These are phyloP conservation scores for Fusarium sp. DNA, from an alignment of 2,329 filamentous ascomycete species.

Conservation along the genomic window DNA sequence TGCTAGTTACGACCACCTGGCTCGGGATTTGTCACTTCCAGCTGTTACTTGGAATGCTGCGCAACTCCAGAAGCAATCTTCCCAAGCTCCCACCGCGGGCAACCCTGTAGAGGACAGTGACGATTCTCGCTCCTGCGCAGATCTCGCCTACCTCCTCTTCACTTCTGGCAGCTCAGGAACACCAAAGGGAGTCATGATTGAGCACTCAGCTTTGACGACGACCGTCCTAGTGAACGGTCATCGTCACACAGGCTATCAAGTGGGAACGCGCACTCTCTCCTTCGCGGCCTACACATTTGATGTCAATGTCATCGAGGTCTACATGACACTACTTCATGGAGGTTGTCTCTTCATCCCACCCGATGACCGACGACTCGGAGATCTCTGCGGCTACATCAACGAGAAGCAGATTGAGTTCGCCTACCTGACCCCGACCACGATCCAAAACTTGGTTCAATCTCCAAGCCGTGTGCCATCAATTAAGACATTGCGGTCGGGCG, in stretches of 20 bases:
- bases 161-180: conserved; percentile 1
- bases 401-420: background rate
- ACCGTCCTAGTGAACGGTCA: background rate
- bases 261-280: background rate
- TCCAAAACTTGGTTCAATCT: background rate
- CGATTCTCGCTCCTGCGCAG: background rate
- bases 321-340: background rate
- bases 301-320: background rate
- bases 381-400: background rate
- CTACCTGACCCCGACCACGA: background rate
- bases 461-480: background rate
- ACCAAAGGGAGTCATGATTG: conserved; percentile 2
- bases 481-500: background rate
- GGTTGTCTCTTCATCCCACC: background rate
- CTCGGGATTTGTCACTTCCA: background rate
- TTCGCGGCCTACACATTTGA: conserved; percentile 2
- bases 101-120: background rate
- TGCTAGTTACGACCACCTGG: background rate
- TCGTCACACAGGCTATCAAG: background rate
- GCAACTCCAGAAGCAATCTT: background rate
- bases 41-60: background rate
- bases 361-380: background rate
- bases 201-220: background rate
- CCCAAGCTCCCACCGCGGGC: background rate
- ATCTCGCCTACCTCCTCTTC: background rate